Percentiles rank a stretch among this genome's conserved stretches.
These are phyloP conservation scores for Combretum micranthum DNA, from an alignment of 345 rosid species.

Conservation along the genomic window DNA sequence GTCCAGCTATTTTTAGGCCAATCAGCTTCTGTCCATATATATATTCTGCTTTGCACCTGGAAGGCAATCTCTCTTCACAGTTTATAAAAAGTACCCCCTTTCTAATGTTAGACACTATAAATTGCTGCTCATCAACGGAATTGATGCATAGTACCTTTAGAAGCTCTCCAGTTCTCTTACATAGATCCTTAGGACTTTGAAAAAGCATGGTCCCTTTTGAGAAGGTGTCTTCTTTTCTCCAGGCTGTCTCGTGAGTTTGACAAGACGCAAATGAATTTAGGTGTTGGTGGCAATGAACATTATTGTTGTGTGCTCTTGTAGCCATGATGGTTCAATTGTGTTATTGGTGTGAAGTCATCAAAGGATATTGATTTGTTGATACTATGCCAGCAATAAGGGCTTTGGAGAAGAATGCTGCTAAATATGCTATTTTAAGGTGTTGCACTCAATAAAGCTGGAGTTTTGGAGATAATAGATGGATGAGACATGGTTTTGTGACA, in stretches of 20 bases:
- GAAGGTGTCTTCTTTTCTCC: slow-evolving; percentile 38
- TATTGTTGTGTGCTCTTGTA: slow-evolving; percentile 38
- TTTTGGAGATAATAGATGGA: no score
- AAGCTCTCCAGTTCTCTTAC: slow-evolving; percentile 80
- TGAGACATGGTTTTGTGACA: no score
- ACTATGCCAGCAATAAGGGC: slow-evolving; percentile 30
- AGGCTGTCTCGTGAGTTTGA: no score
- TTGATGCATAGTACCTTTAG: slow-evolving; percentile 85
- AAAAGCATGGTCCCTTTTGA: slow-evolving; percentile 42
- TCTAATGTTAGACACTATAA: slow-evolving; percentile 76
- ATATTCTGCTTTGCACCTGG: slow-evolving; percentile 34
- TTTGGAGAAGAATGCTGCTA: slow-evolving; percentile 28
- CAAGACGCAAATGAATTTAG: no score
- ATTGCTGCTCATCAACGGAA: slow-evolving; percentile 52
- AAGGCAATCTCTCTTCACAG: slow-evolving; percentile 43
- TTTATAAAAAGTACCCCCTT: slow-evolving; percentile 83
- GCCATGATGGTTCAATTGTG: slow-evolving; percentile 37
- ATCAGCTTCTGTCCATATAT: slow-evolving; percentile 79
- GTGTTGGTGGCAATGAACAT: slow-evolving; percentile 33
- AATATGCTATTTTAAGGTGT: slow-evolving; percentile 27
- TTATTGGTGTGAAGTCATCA: slow-evolving; percentile 31
- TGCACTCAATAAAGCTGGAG: no score
- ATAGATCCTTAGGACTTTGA: slow-evolving; percentile 55
- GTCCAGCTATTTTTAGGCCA: slow-evolving; percentile 94
- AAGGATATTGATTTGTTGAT: slow-evolving; percentile 31